Conservation (phyloP, 331 rosid species). For the Malus hybrid region DNA sequence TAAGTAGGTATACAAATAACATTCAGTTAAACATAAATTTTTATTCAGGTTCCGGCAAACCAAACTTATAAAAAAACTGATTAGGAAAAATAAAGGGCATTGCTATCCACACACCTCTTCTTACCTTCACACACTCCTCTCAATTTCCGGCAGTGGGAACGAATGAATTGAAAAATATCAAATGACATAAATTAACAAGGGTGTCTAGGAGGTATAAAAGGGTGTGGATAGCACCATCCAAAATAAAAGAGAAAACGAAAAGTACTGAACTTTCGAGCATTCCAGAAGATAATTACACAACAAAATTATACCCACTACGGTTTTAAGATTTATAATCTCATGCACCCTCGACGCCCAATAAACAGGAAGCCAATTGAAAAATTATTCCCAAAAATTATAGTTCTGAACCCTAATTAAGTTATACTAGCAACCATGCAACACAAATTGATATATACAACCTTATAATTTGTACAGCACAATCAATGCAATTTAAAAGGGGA, state of each 20-base stretch:
- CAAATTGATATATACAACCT: background rate
- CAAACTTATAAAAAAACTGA: background rate
- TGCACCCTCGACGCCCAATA: background rate
- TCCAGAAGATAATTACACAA: background rate
- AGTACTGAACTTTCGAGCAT: background rate
- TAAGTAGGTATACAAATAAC: background rate
- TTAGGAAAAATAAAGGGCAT: background rate
- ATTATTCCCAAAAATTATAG: background rate
- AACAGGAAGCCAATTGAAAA: background rate
- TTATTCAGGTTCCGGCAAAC: background rate
- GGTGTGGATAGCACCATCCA: too few species aligned
- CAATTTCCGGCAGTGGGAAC: too few species aligned
- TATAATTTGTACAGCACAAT: background rate
- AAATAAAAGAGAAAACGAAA: background rate
- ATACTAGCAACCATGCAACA: background rate
- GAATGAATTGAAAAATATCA: too few species aligned
- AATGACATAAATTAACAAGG: too few species aligned
- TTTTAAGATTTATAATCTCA: background rate
- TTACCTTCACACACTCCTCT: too few species aligned
- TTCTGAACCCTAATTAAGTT: conserved; percentile 2
- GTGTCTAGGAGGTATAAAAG: too few species aligned
- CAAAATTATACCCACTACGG: background rate
- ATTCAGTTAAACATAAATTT: background rate
- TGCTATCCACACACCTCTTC: too few species aligned
- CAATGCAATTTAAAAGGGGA: background rate